Evolutionary conservation across 2,329 filamentous ascomycete species (phyloP).

Genomic region (Colletotrichum tropicale): DNA sequence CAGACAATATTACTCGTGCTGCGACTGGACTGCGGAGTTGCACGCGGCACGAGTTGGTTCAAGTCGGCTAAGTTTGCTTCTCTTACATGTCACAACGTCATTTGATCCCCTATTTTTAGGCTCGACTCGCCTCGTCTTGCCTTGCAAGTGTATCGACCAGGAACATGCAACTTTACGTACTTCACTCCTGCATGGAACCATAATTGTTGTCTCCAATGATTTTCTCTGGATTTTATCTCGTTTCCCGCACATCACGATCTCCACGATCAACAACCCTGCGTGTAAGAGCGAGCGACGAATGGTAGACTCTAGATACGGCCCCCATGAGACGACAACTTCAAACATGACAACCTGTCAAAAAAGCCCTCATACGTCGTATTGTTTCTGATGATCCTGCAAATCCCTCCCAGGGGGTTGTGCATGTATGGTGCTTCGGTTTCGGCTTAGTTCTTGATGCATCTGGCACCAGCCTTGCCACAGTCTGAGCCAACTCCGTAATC

Average conservation of each 20-base stretch:
- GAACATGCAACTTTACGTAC: slow-evolving; percentile 14
- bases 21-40: slow-evolving; percentile 2
- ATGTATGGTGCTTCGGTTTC: neutral
- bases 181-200: slow-evolving; percentile 14
- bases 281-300: neutral
- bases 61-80: slow-evolving; percentile 20
- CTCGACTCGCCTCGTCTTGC: slow-evolving; percentile 16
- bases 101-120: slow-evolving; percentile 6
- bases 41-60: neutral
- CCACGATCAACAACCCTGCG: neutral
- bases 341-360: neutral
- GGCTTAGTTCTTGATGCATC: slow-evolving; percentile 8
- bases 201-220: slow-evolving; percentile 1
- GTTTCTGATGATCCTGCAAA: neutral
- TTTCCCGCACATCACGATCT: neutral
- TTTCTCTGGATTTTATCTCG: neutral
- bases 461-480: slow-evolving; percentile 15
- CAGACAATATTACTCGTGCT: slow-evolving; percentile 1
- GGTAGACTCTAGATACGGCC: neutral
- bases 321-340: slow-evolving; percentile 4
- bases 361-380: neutral
- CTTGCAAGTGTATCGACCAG: slow-evolving; percentile 9
- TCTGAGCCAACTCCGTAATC: slow-evolving; percentile 24
- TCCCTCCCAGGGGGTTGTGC: neutral
- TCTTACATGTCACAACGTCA: slow-evolving; percentile 15